phyloP scores from a whole-genome alignment of 495 filamentous ascomycete species.

The Penicillium lagena region DNA sequence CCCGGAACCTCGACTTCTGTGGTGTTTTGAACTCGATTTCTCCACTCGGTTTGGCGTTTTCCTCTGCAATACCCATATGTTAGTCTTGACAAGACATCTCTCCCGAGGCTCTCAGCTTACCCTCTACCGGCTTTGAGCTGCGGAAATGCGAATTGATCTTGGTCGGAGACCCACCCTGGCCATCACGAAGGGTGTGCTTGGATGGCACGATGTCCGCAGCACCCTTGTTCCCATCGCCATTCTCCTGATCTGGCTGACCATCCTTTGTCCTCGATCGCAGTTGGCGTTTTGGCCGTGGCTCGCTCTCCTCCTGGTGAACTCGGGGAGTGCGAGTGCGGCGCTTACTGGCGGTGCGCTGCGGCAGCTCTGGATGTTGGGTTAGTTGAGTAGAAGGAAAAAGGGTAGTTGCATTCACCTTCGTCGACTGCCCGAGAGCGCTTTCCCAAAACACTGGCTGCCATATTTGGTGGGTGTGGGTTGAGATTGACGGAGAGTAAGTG shows the following conservation, averaged over 20 bases:
- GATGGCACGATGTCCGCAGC: constrained; percentile 12
- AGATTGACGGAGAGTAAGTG: not conserved
- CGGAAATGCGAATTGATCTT: constrained; percentile 26
- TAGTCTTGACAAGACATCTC: not conserved
- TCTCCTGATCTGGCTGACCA: constrained; percentile 20
- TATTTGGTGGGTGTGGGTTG: constrained; percentile 20
- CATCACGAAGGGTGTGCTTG: constrained; percentile 24
- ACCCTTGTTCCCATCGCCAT: constrained; percentile 18
- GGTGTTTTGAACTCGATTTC: constrained; percentile 42
- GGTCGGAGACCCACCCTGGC: constrained; percentile 21
- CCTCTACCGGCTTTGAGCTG: constrained; percentile 27
- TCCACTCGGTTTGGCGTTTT: constrained; percentile 19
- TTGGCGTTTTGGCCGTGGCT: constrained; percentile 19
- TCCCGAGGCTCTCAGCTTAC: constrained; percentile 12
- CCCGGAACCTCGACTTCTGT: constrained; percentile 60
- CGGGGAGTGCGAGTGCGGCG: constrained; percentile 46
- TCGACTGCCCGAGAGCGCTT: constrained; percentile 57
- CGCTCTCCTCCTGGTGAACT: constrained; percentile 19
- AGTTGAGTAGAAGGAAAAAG: not conserved
- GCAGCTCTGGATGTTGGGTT: constrained; percentile 22
- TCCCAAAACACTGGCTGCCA: constrained; percentile 52
- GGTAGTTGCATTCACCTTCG: constrained; percentile 46
- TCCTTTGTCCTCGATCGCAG: constrained; percentile 25
- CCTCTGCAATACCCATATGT: constrained; percentile 7
- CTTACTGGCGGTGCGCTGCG: constrained; percentile 53